Percentiles rank a stretch among this genome's conserved stretches.
Conservation (phyloP, 2,329 filamentous ascomycete genomes). For the Trichoderma afroharzianum region DNA sequence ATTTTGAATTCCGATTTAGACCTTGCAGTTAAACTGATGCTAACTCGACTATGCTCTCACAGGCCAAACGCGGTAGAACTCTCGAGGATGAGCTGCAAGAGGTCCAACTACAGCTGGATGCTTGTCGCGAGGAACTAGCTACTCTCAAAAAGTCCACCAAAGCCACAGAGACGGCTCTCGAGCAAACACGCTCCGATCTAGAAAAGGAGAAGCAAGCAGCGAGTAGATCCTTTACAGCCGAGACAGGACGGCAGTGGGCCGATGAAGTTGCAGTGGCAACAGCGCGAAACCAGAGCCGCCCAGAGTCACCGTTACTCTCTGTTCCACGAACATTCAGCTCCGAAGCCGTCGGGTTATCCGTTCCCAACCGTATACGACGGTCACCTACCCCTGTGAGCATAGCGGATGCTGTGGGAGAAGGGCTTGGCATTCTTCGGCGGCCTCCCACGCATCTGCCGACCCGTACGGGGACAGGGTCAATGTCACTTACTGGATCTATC, state of each 20-base stretch:
- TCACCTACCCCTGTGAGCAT: constrained; percentile 47
- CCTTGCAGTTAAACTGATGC: background rate
- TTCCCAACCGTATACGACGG: constrained; percentile 34
- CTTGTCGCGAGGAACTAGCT: constrained; percentile 56
- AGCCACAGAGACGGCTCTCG: constrained; percentile 61
- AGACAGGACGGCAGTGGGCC: constrained; percentile 48
- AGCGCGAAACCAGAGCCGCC: constrained; percentile 47
- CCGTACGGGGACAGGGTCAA: constrained; percentile 41
- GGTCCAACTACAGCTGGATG: constrained; percentile 59
- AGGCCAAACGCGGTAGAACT: constrained; percentile 62
- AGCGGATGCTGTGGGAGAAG: constrained; percentile 38
- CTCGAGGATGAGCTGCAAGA: constrained; percentile 82
- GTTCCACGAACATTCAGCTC: constrained; percentile 52
- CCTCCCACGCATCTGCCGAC: constrained; percentile 46
- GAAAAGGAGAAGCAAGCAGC: constrained; percentile 44
- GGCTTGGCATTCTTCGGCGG: constrained; percentile 42
- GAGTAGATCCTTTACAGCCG: constrained; percentile 33
- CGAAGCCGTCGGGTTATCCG: constrained; percentile 48
- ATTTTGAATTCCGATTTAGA: background rate
- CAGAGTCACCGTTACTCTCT: constrained; percentile 52
- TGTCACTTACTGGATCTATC: constrained; percentile 37
- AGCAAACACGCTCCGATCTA: constrained; percentile 49
- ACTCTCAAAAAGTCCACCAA: constrained; percentile 62
- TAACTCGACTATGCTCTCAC: background rate
- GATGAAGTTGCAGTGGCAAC: constrained; percentile 45